Percentiles rank a stretch among this genome's conserved stretches.
These are phyloP conservation scores for Colletotrichum horii DNA, from an alignment of 2,329 filamentous ascomycete species.

Conservation along the genomic window DNA sequence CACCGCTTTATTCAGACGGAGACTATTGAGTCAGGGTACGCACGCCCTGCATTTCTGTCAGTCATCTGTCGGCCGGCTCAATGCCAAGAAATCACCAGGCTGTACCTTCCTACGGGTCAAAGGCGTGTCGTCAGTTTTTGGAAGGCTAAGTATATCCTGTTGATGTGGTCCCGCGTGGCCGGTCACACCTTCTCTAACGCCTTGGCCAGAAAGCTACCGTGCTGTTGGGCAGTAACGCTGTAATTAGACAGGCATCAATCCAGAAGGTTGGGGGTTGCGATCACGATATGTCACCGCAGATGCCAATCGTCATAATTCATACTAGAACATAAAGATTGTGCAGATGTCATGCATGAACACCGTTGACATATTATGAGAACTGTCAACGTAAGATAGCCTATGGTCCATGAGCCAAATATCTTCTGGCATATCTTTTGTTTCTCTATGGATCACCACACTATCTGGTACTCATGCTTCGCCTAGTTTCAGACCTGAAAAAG, in stretches of 20 bases:
- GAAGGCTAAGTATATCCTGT: not conserved
- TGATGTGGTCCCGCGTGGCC: not conserved
- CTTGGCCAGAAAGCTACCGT: not conserved
- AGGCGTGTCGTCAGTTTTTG: not conserved
- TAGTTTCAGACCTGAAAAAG: slow-evolving; percentile 4
- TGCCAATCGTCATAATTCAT: not conserved
- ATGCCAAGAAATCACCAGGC: not conserved
- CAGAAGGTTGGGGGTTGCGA: not conserved
- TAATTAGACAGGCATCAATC: not conserved
- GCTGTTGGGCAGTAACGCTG: not conserved
- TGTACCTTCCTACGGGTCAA: not conserved
- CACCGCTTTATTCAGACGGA: not conserved
- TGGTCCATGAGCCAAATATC: not conserved
- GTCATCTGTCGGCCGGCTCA: not conserved
- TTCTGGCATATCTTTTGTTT: not conserved
- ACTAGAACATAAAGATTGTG: not conserved
- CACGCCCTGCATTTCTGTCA: not conserved
- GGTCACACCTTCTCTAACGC: not conserved
- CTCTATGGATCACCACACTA: not conserved
- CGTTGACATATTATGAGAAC: not conserved
- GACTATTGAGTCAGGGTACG: not conserved
- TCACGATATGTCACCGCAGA: not conserved
- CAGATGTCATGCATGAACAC: not conserved
- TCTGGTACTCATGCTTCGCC: not conserved
- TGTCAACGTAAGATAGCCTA: not conserved